Evolutionary conservation across 164 flowering plant species (phyloP).

Genomic region (Vitis cinerea): DNA sequence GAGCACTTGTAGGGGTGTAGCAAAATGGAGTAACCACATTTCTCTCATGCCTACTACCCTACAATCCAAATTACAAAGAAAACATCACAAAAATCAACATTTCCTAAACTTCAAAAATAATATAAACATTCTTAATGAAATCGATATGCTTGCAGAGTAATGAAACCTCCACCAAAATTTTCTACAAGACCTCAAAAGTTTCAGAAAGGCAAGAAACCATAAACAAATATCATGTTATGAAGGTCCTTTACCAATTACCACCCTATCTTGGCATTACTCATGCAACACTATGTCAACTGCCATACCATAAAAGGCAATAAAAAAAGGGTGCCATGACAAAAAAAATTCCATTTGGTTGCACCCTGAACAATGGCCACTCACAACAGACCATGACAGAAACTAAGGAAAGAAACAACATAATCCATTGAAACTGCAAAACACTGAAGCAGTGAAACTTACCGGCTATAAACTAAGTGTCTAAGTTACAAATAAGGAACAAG

Average conservation of each 20-base stretch:
- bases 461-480: too few relatives aligned
- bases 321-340: too few relatives aligned
- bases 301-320: background rate
- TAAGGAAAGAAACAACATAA: too few relatives aligned
- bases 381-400: too few relatives aligned
- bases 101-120: background rate
- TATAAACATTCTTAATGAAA: background rate
- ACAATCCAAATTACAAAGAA: background rate
- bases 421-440: too few relatives aligned
- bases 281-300: background rate
- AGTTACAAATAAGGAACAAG: too few relatives aligned
- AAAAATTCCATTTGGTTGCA: too few relatives aligned
- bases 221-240: background rate
- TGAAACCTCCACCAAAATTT: background rate
- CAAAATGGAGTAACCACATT: slow-evolving; percentile 19
- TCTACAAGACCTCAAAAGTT: background rate
- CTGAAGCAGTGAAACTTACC: too few relatives aligned
- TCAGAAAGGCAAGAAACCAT: background rate
- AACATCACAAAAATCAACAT: background rate
- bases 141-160: background rate
- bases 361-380: too few relatives aligned
- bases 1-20: slow-evolving; percentile 20
- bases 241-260: background rate
- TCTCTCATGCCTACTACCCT: slow-evolving; percentile 35
- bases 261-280: background rate